These are phyloP conservation scores for Pholiota molesta DNA, from an alignment of 768 basidiomycete genomes.

Conservation along the genomic window DNA sequence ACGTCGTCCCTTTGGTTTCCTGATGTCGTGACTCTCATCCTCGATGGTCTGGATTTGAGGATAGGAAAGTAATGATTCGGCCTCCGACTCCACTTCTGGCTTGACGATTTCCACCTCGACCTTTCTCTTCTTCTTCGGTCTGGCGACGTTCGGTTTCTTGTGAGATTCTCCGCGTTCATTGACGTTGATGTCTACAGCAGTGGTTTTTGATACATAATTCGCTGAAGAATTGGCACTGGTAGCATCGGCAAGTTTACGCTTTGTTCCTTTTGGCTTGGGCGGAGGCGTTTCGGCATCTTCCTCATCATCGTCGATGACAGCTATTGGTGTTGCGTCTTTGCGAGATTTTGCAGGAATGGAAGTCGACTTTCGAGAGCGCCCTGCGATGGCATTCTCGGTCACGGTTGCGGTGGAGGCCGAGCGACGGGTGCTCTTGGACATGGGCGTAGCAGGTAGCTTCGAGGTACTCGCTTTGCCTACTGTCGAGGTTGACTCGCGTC, in stretches of 20 bases:
- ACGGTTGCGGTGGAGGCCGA: conserved; percentile 15
- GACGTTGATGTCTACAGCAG: conserved; percentile 3
- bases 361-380: neutral
- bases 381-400: neutral
- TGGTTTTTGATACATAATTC: conserved; percentile 3
- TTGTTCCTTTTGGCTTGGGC: conserved; percentile 15
- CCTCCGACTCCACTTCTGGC: conserved; percentile 8
- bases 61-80: neutral
- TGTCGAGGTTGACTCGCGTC: conserved; percentile 22
- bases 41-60: neutral
- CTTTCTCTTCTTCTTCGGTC: conserved; percentile 33
- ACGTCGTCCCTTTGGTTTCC: neutral
- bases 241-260: conserved; percentile 25
- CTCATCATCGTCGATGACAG: neutral
- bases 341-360: neutral
- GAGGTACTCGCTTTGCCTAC: conserved; percentile 8
- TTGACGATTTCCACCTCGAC: conserved; percentile 19
- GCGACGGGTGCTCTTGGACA: conserved; percentile 10
- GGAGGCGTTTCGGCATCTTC: neutral
- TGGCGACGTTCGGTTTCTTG: neutral
- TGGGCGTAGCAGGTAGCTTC: conserved; percentile 10
- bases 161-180: conserved; percentile 4
- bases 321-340: neutral
- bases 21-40: conserved; percentile 5
- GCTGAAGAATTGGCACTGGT: conserved; percentile 24